Conservation (phyloP, 192 early-diverging fungal species). For the Funneliformis geosporum region DNA sequence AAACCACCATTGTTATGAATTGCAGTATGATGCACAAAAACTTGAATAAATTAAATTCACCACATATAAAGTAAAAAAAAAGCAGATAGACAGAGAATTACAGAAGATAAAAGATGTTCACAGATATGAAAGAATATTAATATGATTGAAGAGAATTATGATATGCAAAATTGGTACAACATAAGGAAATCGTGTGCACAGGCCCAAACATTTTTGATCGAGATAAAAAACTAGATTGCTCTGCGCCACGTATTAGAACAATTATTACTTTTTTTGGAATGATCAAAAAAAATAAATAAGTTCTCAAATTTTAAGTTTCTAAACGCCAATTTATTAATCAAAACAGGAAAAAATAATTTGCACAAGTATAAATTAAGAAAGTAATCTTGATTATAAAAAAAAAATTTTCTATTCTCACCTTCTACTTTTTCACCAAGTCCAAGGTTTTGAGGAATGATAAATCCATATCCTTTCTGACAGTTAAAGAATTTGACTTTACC, state of each 20-base stretch:
- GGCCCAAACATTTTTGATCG: neutral
- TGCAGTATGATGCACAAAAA: constrained; percentile 80
- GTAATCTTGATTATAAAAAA: neutral
- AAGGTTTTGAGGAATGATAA: constrained; percentile 75
- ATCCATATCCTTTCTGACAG: constrained; percentile 85
- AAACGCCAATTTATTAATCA: neutral
- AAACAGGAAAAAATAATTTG: neutral
- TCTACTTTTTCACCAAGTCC: constrained; percentile 63
- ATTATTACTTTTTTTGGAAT: neutral
- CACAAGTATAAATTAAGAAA: neutral
- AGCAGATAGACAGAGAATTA: constrained; percentile 26
- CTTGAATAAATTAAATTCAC: constrained; percentile 37
- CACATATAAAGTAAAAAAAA: constrained; percentile 31
- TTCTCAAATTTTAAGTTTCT: neutral
- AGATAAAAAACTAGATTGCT: neutral
- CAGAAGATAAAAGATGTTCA: constrained; percentile 14
- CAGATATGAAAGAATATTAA: neutral
- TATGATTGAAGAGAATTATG: neutral
- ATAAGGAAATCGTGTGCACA: neutral
- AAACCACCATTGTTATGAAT: constrained; percentile 77
- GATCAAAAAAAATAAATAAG: constrained; percentile 21
- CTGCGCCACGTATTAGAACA: neutral
- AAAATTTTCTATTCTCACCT: constrained; percentile 55
- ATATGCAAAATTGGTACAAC: constrained; percentile 5
- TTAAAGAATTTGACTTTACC: constrained; percentile 88